Evolutionary conservation across 2,329 filamentous ascomycete genomes (phyloP).

Genomic region (Cordyceps sp.): DNA sequence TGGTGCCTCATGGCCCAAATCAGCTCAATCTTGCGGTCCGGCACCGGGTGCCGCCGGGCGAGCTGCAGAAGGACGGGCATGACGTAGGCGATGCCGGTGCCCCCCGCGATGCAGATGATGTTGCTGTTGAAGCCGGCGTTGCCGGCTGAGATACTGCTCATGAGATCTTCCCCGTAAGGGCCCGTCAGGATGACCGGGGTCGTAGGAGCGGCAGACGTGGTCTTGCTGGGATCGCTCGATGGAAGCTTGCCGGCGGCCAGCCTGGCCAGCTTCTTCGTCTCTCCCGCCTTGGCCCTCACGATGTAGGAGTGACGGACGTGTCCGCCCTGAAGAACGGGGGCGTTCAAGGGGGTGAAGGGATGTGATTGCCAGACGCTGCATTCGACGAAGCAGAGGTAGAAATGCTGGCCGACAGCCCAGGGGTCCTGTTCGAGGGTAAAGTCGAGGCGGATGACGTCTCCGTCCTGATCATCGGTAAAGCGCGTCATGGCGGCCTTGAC

Average conservation of each 20-base stretch:
- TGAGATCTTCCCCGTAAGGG: slow-evolving; percentile 40
- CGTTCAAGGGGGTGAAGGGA: slow-evolving; percentile 48
- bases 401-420: slow-evolving; percentile 55
- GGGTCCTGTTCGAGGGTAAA: slow-evolving; percentile 42
- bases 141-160: slow-evolving; percentile 18
- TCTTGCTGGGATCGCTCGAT: slow-evolving; percentile 3
- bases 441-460: slow-evolving; percentile 48
- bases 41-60: slow-evolving; percentile 23
- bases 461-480: slow-evolving; percentile 38
- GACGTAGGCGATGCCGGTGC: slow-evolving; percentile 23
- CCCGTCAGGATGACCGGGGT: slow-evolving; percentile 45
- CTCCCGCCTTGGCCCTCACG: slow-evolving; percentile 39
- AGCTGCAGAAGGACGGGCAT: slow-evolving; percentile 18
- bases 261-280: slow-evolving; percentile 37
- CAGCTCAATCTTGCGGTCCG: slow-evolving; percentile 36
- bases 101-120: slow-evolving; percentile 21
- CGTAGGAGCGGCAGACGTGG: slow-evolving; percentile 10
- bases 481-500: slow-evolving; percentile 26
- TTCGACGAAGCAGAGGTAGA: slow-evolving; percentile 51
- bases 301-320: slow-evolving; percentile 36
- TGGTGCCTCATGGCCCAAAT: slow-evolving; percentile 45
- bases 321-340: slow-evolving; percentile 24
- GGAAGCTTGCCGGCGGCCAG: slow-evolving; percentile 22
- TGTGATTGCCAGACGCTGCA: slow-evolving; percentile 56
- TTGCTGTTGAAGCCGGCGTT: slow-evolving; percentile 24